Evolutionary conservation across 2,329 filamentous ascomycete genomes (phyloP).

Genomic region (Stagonosporopsis cucurbitacearum): DNA sequence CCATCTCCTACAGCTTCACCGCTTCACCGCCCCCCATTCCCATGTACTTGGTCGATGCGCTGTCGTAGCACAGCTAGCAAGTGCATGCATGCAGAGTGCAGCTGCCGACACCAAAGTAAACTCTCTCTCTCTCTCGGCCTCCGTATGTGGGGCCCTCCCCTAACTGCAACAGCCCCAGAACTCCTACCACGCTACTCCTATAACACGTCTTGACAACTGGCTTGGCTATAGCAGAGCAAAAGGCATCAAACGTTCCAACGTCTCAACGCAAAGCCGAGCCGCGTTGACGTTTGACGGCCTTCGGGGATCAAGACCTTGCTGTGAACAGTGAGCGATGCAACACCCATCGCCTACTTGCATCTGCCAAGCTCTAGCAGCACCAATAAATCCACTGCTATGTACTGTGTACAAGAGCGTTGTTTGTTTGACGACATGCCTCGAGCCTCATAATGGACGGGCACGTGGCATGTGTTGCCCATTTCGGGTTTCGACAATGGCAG

Average conservation of each 20-base stretch:
- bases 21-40: slow-evolving; percentile 30
- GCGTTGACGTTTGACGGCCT: slow-evolving; percentile 27
- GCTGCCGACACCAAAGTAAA: slow-evolving; percentile 8
- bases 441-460: slow-evolving; percentile 10
- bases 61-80: slow-evolving; percentile 27
- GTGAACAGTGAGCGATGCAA: slow-evolving; percentile 18
- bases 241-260: slow-evolving; percentile 34
- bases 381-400: too few species aligned
- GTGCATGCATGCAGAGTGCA: slow-evolving; percentile 19
- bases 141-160: slow-evolving; percentile 8
- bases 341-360: slow-evolving; percentile 18
- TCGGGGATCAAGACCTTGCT: slow-evolving; percentile 10
- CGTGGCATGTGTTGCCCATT: slow-evolving; percentile 7
- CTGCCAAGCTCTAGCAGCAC: slow-evolving; percentile 10
- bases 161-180: slow-evolving; percentile 28
- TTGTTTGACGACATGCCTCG: slow-evolving; percentile 14
- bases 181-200: slow-evolving; percentile 25
- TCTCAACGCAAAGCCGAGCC: slow-evolving; percentile 30
- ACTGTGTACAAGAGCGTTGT: slow-evolving; percentile 5
- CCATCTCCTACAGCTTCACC: slow-evolving; percentile 29
- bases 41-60: not conserved
- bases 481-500: slow-evolving; percentile 10
- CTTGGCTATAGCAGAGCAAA: slow-evolving; percentile 36
- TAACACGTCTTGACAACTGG: slow-evolving; percentile 28
- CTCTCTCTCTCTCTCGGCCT: slow-evolving; percentile 16